These are phyloP conservation scores for Ogataea salicorniae DNA, from an alignment of 805 yeast species.

Conservation along the genomic window DNA sequence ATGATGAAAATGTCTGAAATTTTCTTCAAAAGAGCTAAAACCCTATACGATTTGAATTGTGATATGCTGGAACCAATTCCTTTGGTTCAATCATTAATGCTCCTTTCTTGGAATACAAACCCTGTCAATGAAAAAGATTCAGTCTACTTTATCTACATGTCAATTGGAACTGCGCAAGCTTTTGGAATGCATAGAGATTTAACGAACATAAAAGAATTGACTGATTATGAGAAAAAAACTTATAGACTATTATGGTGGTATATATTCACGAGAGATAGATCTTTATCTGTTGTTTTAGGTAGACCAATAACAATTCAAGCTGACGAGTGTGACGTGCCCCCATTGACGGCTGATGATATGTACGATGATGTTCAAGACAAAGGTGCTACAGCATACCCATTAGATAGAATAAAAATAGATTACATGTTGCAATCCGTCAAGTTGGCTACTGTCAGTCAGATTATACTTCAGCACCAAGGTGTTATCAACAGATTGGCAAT, in stretches of 20 bases:
- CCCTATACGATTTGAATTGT: slow-evolving; percentile 59
- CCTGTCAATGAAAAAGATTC: slow-evolving; percentile 57
- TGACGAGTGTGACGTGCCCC: slow-evolving; percentile 70
- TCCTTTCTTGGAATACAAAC: slow-evolving; percentile 73
- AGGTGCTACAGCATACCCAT: slow-evolving; percentile 5
- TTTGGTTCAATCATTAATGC: slow-evolving; percentile 51
- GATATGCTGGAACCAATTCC: slow-evolving; percentile 60
- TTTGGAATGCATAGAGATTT: slow-evolving; percentile 60
- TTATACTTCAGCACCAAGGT: slow-evolving; percentile 58
- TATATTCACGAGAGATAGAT: slow-evolving; percentile 11
- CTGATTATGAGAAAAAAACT: slow-evolving; percentile 17
- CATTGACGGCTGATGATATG: slow-evolving; percentile 60
- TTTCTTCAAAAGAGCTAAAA: slow-evolving; percentile 43
- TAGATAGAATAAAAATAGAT: slow-evolving; percentile 35
- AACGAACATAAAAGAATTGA: slow-evolving; percentile 2
- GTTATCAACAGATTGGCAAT: slow-evolving; percentile 20
- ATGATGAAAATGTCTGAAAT: slow-evolving; percentile 27
- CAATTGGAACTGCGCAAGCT: slow-evolving; percentile 66
- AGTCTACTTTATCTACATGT: slow-evolving; percentile 67
- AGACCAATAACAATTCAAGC: slow-evolving; percentile 61
- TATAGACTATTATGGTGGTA: slow-evolving; percentile 16
- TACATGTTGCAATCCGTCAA: slow-evolving; percentile 59
- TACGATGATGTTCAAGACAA: slow-evolving; percentile 36
- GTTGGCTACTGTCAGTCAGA: slow-evolving; percentile 64
- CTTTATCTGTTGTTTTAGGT: slow-evolving; percentile 50